Evolutionary conservation across 371 early-diverging fungal species (phyloP).

Genomic region (Choanephora cucurbitarum): DNA sequence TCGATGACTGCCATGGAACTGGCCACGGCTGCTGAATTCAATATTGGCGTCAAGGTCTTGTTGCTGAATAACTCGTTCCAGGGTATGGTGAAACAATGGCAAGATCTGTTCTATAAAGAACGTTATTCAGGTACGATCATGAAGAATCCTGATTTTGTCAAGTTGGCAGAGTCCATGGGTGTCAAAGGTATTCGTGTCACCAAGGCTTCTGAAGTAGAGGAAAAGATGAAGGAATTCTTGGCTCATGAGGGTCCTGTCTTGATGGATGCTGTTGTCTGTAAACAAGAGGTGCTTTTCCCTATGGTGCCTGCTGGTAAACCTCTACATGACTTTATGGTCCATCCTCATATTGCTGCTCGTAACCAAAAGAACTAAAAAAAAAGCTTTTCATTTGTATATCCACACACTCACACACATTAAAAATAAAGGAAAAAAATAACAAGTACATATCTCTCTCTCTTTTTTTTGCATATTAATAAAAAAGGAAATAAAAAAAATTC

Average conservation of each 20-base stretch:
- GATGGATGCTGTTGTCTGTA: constrained; percentile 88
- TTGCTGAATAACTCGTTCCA: constrained; percentile 98
- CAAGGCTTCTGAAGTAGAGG: constrained; percentile 83
- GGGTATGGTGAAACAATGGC: constrained; percentile 99
- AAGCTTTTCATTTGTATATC: background rate
- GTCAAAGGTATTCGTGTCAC: constrained; percentile 86
- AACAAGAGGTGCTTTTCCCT: constrained; percentile 92
- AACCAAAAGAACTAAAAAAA: constrained; percentile 17
- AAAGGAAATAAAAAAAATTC: background rate
- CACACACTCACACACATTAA: background rate
- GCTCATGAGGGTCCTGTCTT: constrained; percentile 86
- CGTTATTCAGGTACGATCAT: constrained; percentile 92
- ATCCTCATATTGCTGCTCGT: constrained; percentile 40
- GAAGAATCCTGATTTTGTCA: constrained; percentile 98
- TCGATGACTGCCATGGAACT: constrained; percentile 98
- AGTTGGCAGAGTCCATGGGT: constrained; percentile 94
- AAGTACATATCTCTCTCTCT: constrained; percentile 1
- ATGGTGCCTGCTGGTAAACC: constrained; percentile 97
- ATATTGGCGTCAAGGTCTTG: constrained; percentile 94
- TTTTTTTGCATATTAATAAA: constrained; percentile 3
- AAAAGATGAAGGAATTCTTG: constrained; percentile 88
- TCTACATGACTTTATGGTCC: constrained; percentile 80
- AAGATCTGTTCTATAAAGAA: constrained; percentile 95
- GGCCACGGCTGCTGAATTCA: constrained; percentile 93
- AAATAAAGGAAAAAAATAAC: too few relatives aligned